phyloP scores from a whole-genome alignment of 148 eudicot genomes.

The Drosera capensis region DNA sequence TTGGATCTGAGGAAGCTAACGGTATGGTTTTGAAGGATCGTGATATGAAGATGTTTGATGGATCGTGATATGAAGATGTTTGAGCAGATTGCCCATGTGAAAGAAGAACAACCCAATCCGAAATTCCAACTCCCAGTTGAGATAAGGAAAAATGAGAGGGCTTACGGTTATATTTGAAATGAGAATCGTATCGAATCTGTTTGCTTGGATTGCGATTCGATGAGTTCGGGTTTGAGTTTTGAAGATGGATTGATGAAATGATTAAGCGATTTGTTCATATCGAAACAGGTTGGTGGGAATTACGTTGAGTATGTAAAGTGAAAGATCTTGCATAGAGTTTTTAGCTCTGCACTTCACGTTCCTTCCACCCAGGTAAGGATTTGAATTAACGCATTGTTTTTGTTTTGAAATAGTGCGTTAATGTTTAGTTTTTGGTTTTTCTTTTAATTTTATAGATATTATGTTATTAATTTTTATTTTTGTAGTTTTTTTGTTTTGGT shows the following conservation, averaged over 20 bases:
- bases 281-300: constrained; percentile 46
- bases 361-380: constrained; percentile 99
- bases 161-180: constrained; percentile 43
- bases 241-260: constrained; percentile 27
- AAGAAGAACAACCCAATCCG: constrained; percentile 8
- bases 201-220: constrained; percentile 16
- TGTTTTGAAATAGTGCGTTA: too few relatives aligned
- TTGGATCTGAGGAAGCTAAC: too few relatives aligned
- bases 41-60: too few relatives aligned
- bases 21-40: too few relatives aligned
- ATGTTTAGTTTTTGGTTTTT: too few relatives aligned
- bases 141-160: constrained; percentile 26
- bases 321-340: constrained; percentile 85
- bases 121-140: constrained; percentile 39
- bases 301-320: constrained; percentile 80
- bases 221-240: constrained; percentile 16
- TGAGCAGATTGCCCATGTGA: too few relatives aligned
- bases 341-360: constrained; percentile 90
- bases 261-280: constrained; percentile 51
- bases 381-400: not conserved
- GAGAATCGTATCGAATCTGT: constrained; percentile 39
- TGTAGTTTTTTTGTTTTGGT: too few relatives aligned
- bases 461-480: too few relatives aligned
- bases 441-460: too few relatives aligned
- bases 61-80: too few relatives aligned